Evolutionary conservation across 2,329 filamentous ascomycete genomes (phyloP), one percentile per base, ranked within the genome.

Genomic region (Cadophora sp.): DNA sequence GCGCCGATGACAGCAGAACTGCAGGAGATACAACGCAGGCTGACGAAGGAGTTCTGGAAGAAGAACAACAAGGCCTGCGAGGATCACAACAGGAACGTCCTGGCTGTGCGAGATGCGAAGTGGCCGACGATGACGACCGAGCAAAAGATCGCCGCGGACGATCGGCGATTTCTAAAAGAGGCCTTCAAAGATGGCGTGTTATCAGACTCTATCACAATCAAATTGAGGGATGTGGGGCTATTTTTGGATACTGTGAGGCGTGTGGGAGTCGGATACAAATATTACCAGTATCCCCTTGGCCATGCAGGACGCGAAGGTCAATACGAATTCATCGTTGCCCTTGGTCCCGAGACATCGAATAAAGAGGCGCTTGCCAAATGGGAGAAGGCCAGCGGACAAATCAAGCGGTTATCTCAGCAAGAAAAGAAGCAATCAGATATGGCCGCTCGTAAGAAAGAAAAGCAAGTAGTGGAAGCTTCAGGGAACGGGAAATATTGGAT

Each of bases 31-130:
- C 51, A 36, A 16, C 14, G 27, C 2, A 33, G 18, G 16, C 2
- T 53, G 27, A n/a, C 8, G 27, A 5, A 36, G 6, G 47, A 50
- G 2, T 50, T 53, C 27, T 33, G 18, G 51, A 9, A 33, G 27
- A 55, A 36, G 51, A 55, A 55, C 51, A 36, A 36, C 18, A 24
- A 55, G 51, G 51, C 51, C 14, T 55, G 51, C 27, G 27, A 55
- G 27, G 24, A 55, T 18, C 51, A 55, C 4, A 36, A n/a, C 20
- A 55, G 16, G 27, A 55, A 20, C 7, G 16, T 55, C 27, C 20
- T n/a, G 4, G 4, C 18, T 18, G 7, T 18, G 16, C 27, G 51
- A 14, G 27, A 55, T 6, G 27, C 51, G 27, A n/a, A 55, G 14
- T 55, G 50, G 51, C 51, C 51, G 1, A n/a, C 18, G 5, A n/a